A percentile compares a stretch with the other conserved stretches of the same genome.
Conservation (phyloP, 2,329 filamentous ascomycete genomes). For the Lasiodiplodia sp. region DNA sequence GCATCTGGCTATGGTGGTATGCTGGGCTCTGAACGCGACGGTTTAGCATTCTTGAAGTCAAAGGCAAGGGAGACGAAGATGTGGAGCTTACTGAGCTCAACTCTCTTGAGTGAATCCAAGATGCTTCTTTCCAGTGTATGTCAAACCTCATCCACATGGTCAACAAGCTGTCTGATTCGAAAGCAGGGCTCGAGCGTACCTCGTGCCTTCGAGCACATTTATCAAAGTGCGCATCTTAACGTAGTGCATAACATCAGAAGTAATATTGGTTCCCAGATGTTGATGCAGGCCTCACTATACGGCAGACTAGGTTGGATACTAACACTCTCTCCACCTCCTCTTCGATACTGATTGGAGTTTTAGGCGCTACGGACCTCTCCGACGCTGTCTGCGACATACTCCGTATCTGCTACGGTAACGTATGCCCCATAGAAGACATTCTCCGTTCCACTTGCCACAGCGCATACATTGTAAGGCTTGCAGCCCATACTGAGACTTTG, state of each 20-base stretch:
- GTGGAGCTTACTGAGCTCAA: conserved; percentile 84
- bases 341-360: conserved; percentile 21
- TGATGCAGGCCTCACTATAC: conserved; percentile 77
- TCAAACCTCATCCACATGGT: conserved; percentile 39
- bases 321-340: background rate
- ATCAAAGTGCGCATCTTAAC: conserved; percentile 83
- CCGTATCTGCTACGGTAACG: conserved; percentile 72
- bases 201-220: conserved; percentile 75
- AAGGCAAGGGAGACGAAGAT: conserved; percentile 88
- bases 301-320: conserved; percentile 70
- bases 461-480: conserved; percentile 64
- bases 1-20: conserved; percentile 75
- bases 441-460: conserved; percentile 76
- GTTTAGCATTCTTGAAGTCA: conserved; percentile 79
- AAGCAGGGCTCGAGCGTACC: conserved; percentile 63
- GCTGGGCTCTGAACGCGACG: conserved; percentile 80
- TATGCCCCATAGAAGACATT: conserved; percentile 75
- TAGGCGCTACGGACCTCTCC: conserved; percentile 64
- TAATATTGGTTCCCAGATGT: conserved; percentile 76
- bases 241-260: conserved; percentile 76
- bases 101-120: conserved; percentile 85
- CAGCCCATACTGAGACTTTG: too few species aligned
- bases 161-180: background rate
- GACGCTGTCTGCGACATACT: conserved; percentile 74
- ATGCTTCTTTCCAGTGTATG: conserved; percentile 76